Conservation (phyloP, 805 yeast species). For the Saccharomycopsis javanensis region DNA sequence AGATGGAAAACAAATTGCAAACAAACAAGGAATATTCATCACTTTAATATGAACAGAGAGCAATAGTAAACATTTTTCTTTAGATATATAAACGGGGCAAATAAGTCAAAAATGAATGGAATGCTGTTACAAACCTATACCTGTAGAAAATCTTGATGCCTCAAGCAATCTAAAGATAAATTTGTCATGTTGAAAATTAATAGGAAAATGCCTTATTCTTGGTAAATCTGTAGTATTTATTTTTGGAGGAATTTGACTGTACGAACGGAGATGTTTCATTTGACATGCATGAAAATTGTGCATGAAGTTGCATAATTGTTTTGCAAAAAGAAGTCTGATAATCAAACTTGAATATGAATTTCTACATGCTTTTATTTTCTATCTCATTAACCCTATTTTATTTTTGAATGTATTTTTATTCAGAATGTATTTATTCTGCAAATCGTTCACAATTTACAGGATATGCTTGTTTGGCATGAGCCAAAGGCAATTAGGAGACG, state of each 20-base stretch:
- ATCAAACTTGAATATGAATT: background rate
- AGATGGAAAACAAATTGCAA: too few relatives aligned
- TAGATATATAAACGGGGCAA: background rate
- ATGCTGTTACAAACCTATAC: background rate
- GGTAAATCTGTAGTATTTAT: background rate
- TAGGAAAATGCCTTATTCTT: background rate
- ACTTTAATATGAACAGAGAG: background rate
- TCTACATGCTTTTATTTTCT: too few relatives aligned
- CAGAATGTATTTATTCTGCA: too few relatives aligned
- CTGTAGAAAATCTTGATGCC: background rate
- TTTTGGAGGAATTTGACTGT: background rate
- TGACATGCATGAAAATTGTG: slow-evolving; percentile 1
- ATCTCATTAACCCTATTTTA: too few relatives aligned
- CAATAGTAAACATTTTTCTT: background rate
- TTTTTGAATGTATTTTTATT: too few relatives aligned
- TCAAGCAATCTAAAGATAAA: background rate
- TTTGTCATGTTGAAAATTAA: background rate
- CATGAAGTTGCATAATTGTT: background rate
- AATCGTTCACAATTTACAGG: too few relatives aligned
- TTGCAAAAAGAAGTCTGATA: background rate
- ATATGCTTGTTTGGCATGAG: too few relatives aligned
- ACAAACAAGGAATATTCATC: background rate
- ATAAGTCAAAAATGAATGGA: background rate
- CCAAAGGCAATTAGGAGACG: too few relatives aligned
- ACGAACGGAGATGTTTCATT: background rate